Evolutionary conservation across 2,329 filamentous ascomycete genomes (phyloP).

Genomic region (Penicillium sumatraense): DNA sequence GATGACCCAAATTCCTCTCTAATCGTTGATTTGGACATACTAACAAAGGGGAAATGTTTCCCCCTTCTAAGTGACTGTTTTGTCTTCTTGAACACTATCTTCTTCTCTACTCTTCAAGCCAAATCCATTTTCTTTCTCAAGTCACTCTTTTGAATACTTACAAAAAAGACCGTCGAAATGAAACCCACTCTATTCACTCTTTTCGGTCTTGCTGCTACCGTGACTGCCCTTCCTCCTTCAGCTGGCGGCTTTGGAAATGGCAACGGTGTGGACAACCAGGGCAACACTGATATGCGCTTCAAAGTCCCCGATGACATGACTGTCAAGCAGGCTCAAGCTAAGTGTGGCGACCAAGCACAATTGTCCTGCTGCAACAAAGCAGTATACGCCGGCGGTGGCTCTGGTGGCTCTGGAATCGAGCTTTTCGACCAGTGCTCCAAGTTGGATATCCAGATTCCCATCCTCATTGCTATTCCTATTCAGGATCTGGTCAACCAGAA

Average conservation of each 20-base stretch:
- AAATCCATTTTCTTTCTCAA: not conserved
- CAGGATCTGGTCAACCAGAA: constrained; percentile 43
- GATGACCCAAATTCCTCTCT: not conserved
- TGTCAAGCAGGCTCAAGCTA: constrained; percentile 43
- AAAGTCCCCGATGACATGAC: constrained; percentile 37
- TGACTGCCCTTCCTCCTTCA: constrained; percentile 33
- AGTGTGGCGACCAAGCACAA: constrained; percentile 44
- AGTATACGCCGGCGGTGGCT: constrained; percentile 39
- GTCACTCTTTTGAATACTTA: too few relatives aligned
- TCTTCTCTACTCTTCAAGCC: not conserved
- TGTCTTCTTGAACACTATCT: too few relatives aligned
- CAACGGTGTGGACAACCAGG: constrained; percentile 37
- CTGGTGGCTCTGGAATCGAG: constrained; percentile 40
- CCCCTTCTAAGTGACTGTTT: not conserved
- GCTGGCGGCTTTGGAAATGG: constrained; percentile 25
- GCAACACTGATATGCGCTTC: constrained; percentile 40
- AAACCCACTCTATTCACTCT: too few relatives aligned
- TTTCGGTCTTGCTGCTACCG: constrained; percentile 39
- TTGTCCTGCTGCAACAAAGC: constrained; percentile 47
- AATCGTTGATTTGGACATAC: too few relatives aligned
- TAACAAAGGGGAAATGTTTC: not conserved
- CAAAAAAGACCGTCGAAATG: too few relatives aligned
- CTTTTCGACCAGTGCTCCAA: constrained; percentile 50
- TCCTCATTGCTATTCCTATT: constrained; percentile 32
- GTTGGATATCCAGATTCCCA: constrained; percentile 34